Evolutionary conservation across 2,329 filamentous ascomycete species (phyloP).

Genomic region (Aspergillus ochraceus): DNA sequence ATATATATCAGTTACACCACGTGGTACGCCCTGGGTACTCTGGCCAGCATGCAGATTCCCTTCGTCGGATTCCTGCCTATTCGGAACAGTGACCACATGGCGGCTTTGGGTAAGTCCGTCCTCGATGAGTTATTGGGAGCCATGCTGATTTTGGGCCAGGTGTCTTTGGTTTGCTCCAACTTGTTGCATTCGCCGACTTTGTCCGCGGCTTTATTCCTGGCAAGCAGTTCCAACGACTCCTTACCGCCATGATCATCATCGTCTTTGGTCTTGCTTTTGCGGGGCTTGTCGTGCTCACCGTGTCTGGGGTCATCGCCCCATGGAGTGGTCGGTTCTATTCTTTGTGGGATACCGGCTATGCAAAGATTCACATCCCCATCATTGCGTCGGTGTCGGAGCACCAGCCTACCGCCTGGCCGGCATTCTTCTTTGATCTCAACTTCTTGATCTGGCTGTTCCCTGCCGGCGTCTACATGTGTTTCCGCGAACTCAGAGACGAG

Average conservation of each 20-base stretch:
- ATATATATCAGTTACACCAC: slow-evolving; percentile 97
- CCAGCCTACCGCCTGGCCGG: slow-evolving; percentile 97
- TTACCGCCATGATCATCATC: slow-evolving; percentile 71
- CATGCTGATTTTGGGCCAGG: slow-evolving; percentile 52
- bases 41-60: slow-evolving; percentile 98
- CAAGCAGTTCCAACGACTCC: slow-evolving; percentile 90
- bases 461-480: slow-evolving; percentile 96
- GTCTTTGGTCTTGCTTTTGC: slow-evolving; percentile 72
- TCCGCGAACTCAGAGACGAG: slow-evolving; percentile 89
- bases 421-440: slow-evolving; percentile 98
- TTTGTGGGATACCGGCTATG: slow-evolving; percentile 96
- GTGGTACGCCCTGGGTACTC: slow-evolving; percentile 93
- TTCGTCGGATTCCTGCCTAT: slow-evolving; percentile 98
- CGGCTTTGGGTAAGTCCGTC: slow-evolving; percentile 71
- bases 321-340: slow-evolving; percentile 99
- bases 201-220: slow-evolving; percentile 83
- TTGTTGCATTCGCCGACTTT: slow-evolving; percentile 89
- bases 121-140: not conserved
- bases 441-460: slow-evolving; percentile 99
- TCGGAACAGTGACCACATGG: slow-evolving; percentile 98
- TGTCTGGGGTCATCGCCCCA: slow-evolving; percentile 88
- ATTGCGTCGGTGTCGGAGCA: slow-evolving; percentile 99
- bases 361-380: slow-evolving; percentile 98
- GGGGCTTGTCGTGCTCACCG: slow-evolving; percentile 78
- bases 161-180: slow-evolving; percentile 92